A percentile compares a stretch with the other conserved stretches of the same genome.
These are phyloP conservation scores for Zasmidium citrigriseum DNA, from an alignment of 2,329 filamentous ascomycete genomes.

Conservation along the genomic window DNA sequence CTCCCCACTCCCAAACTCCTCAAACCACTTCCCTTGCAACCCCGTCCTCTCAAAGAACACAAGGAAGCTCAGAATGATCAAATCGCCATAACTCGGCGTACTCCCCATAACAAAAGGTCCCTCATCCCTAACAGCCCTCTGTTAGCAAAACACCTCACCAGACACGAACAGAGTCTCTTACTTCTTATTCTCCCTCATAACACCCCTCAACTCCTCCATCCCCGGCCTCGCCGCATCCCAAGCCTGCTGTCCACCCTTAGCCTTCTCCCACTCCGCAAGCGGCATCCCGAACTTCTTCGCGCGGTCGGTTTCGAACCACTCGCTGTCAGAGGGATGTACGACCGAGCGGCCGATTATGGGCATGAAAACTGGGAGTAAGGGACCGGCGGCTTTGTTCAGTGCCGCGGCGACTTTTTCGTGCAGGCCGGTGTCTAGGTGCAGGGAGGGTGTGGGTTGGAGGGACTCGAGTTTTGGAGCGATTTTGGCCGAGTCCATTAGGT, in stretches of 20 bases:
- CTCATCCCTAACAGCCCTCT: too few relatives aligned
- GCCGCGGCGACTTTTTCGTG: slow-evolving; percentile 8
- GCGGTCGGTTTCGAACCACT: slow-evolving; percentile 4
- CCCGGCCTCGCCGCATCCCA: slow-evolving; percentile 16
- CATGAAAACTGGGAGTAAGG: slow-evolving; percentile 18
- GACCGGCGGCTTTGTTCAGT: slow-evolving; percentile 6
- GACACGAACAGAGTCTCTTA: too few relatives aligned
- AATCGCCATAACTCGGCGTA: slow-evolving; percentile 20
- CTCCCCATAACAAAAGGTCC: slow-evolving; percentile 23
- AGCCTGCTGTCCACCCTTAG: slow-evolving; percentile 16
- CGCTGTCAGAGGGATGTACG: slow-evolving; percentile 31
- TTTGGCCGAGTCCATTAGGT: slow-evolving; percentile 24
- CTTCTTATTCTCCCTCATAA: slow-evolving; percentile 33
- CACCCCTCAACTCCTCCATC: slow-evolving; percentile 3
- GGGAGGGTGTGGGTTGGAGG: slow-evolving; percentile 17
- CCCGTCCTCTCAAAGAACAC: slow-evolving; percentile 7
- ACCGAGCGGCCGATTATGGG: slow-evolving; percentile 10
- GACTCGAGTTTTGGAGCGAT: slow-evolving; percentile 25
- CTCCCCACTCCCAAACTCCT: slow-evolving; percentile 32
- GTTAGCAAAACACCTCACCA: too few relatives aligned
- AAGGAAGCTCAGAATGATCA: slow-evolving; percentile 13
- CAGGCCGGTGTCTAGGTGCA: slow-evolving; percentile 21
- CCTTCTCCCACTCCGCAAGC: slow-evolving; percentile 29
- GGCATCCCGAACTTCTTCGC: slow-evolving; percentile 15
- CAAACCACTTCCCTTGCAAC: slow-evolving; percentile 30